Conservation (phyloP, 2,329 filamentous ascomycete genomes). For the Epichloe sylvatica region DNA sequence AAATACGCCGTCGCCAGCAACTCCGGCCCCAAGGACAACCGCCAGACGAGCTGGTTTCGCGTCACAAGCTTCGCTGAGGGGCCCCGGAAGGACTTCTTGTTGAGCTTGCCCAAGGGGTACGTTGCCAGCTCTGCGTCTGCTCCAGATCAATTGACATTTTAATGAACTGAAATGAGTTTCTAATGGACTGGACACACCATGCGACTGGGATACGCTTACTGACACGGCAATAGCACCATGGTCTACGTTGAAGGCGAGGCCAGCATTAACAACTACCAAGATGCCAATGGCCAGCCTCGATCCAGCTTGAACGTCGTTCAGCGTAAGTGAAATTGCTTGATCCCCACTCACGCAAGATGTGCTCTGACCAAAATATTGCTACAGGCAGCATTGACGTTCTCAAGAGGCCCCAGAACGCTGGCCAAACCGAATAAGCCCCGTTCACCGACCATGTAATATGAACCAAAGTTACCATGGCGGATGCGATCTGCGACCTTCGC, state of each 20-base stretch:
- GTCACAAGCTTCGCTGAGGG: slow-evolving; percentile 64
- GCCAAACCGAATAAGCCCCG: slow-evolving; percentile 11
- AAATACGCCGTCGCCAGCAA: slow-evolving; percentile 64
- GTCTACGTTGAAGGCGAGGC: slow-evolving; percentile 79
- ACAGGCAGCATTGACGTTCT: slow-evolving; percentile 32
- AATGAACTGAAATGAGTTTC: background rate
- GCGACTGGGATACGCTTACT: slow-evolving; percentile 5
- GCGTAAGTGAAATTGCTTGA: slow-evolving; percentile 42
- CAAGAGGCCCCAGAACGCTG: slow-evolving; percentile 23
- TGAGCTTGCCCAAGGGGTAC: slow-evolving; percentile 72
- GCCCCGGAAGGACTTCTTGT: slow-evolving; percentile 54
- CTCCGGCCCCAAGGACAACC: slow-evolving; percentile 52
- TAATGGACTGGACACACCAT: background rate
- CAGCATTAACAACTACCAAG: slow-evolving; percentile 50
- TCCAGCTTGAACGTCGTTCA: slow-evolving; percentile 58
- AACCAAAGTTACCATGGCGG: background rate
- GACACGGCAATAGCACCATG: slow-evolving; percentile 42
- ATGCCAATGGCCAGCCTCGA: slow-evolving; percentile 54
- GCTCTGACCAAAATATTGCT: background rate
- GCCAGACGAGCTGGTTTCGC: slow-evolving; percentile 73
- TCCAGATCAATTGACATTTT: too few species aligned
- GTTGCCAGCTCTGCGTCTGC: slow-evolving; percentile 22
- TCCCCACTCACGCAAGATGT: background rate
- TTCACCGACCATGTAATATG: background rate
- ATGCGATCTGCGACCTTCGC: background rate